Conservation (phyloP, 768 basidiomycete genomes). For the Suillus ampliporus region DNA sequence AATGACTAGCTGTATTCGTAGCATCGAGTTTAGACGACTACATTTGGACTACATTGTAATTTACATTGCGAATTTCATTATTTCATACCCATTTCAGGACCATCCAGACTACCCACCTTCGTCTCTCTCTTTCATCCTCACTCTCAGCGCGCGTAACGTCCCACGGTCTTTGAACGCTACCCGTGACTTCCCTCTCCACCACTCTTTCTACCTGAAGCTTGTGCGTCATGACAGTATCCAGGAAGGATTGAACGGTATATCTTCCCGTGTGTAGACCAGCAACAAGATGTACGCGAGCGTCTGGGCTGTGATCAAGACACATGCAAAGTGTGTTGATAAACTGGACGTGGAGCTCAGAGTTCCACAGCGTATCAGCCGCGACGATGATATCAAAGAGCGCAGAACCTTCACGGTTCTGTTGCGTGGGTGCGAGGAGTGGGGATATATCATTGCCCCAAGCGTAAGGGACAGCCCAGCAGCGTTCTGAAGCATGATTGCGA, state of each 20-base stretch:
- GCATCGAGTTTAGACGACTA: not conserved
- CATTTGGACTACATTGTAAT: not conserved
- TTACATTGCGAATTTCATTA: not conserved
- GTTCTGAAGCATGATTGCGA: constrained; percentile 51
- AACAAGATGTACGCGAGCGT: constrained; percentile 65
- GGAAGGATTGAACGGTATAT: constrained; percentile 70
- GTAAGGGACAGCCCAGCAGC: constrained; percentile 61
- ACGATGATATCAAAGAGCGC: constrained; percentile 66
- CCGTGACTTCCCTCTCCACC: constrained; percentile 54
- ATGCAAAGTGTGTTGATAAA: constrained; percentile 58
- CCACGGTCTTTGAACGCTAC: constrained; percentile 52
- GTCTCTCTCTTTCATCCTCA: constrained; percentile 71
- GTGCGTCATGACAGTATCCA: constrained; percentile 42
- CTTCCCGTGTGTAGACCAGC: constrained; percentile 80
- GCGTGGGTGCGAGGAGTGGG: constrained; percentile 18
- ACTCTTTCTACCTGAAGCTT: constrained; percentile 54
- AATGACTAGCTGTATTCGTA: not conserved
- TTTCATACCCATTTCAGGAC: constrained; percentile 52
- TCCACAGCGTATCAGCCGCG: constrained; percentile 83
- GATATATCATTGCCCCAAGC: constrained; percentile 65
- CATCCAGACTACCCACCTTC: constrained; percentile 77
- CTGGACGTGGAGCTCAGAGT: constrained; percentile 58
- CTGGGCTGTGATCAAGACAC: constrained; percentile 48
- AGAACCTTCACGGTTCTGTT: constrained; percentile 11
- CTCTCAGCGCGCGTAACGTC: constrained; percentile 51